These are phyloP conservation scores for Murraya paniculata DNA, from an alignment of 345 rosid species.

Conservation along the genomic window DNA sequence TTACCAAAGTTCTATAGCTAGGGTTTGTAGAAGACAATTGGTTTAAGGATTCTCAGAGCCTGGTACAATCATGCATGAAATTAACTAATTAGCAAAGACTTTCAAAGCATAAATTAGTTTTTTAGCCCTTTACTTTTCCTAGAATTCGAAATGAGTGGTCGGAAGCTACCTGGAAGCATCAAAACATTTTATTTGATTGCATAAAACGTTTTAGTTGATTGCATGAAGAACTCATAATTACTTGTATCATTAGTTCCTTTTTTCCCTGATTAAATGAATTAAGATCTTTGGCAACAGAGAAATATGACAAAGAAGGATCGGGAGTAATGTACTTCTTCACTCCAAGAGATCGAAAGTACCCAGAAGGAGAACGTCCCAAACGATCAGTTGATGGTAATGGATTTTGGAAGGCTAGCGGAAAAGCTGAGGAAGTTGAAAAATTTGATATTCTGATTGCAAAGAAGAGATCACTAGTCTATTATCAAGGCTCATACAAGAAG, in stretches of 20 bases:
- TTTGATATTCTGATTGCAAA: not conserved
- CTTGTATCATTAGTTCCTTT: not conserved
- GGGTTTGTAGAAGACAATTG: no score
- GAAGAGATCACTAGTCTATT: not conserved
- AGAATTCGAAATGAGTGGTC: no score
- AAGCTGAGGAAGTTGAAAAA: not conserved
- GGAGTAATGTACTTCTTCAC: slow-evolving; percentile 2
- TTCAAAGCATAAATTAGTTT: no score
- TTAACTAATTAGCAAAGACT: no score
- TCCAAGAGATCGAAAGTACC: slow-evolving; percentile 10
- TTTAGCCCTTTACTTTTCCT: no score
- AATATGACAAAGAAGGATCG: not conserved
- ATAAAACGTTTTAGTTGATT: no score
- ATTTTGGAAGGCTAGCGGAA: slow-evolving; percentile 12
- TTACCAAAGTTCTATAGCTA: no score
- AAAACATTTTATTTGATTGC: no score
- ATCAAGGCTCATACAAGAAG: not conserved
- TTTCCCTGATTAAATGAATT: not conserved
- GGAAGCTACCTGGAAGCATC: no score
- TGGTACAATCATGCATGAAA: no score
- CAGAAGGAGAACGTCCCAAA: slow-evolving; percentile 1
- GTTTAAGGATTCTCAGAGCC: no score
- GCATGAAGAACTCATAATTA: no score
- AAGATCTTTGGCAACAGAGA: not conserved
- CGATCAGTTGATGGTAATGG: not conserved